phyloP scores from a whole-genome alignment of 805 yeast species.

The Candida taoyuanica region DNA sequence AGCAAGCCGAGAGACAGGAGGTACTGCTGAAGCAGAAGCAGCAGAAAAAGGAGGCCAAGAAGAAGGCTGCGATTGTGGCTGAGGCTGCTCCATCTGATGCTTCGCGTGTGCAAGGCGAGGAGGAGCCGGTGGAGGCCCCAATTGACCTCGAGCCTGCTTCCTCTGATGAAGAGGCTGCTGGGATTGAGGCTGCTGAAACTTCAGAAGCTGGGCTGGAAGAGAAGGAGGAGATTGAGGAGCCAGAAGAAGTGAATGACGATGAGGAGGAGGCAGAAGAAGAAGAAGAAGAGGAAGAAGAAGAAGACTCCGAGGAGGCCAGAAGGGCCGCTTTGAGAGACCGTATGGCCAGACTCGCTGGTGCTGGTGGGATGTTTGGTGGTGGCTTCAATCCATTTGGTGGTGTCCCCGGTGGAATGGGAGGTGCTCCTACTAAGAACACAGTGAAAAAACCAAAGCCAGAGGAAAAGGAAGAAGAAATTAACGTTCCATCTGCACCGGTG shows the following conservation, averaged over 20 bases:
- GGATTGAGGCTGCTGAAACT: conserved; percentile 1
- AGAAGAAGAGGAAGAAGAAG: conserved; percentile 51
- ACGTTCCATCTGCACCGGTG: conserved; percentile 34
- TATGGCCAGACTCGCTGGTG: conserved; percentile 94
- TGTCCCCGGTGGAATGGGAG: conserved; percentile 29
- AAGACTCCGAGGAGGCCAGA: conserved; percentile 71
- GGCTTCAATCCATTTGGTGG: conserved; percentile 42
- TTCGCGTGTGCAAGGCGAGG: no score
- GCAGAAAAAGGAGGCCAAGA: conserved; percentile 43
- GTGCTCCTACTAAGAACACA: conserved; percentile 29
- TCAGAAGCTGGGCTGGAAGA: conserved; percentile 6
- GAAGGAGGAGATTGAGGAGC: conserved; percentile 10
- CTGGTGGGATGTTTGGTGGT: conserved; percentile 49
- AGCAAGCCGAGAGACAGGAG: conserved; percentile 71
- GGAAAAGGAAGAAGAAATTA: conserved; percentile 16
- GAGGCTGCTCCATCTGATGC: no score
- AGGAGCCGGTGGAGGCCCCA: not conserved
- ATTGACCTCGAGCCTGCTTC: conserved; percentile 25
- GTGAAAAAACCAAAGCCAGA: conserved; percentile 19
- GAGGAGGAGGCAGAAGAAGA: conserved; percentile 34
- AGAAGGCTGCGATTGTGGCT: conserved; percentile 13
- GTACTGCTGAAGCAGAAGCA: conserved; percentile 49
- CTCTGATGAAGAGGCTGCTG: conserved; percentile 45
- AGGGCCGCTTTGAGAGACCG: conserved; percentile 79
- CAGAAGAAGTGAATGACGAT: conserved; percentile 19